These are phyloP conservation scores for Sporisorium exsertum DNA, from an alignment of 1,284 basidiomycete genomes.

Conservation along the genomic window DNA sequence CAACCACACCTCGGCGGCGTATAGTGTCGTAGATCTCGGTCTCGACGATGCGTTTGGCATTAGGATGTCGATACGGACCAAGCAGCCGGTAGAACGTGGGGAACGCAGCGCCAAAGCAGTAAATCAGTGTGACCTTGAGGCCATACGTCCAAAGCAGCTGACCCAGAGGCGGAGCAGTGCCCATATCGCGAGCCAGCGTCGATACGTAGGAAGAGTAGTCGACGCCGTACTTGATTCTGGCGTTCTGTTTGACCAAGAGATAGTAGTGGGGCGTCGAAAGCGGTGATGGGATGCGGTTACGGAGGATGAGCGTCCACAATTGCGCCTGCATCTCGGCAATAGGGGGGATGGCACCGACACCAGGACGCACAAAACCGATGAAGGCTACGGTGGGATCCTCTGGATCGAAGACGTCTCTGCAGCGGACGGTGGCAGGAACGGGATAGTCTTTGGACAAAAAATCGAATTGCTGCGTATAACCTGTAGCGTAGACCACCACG, in stretches of 20 bases:
- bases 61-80: conserved; percentile 72
- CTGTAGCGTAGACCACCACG: conserved; percentile 72
- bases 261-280: conserved; percentile 74
- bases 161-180: conserved; percentile 74
- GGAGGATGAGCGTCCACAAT: conserved; percentile 75
- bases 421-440: conserved; percentile 73
- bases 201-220: conserved; percentile 75
- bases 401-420: conserved; percentile 73
- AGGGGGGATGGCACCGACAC: conserved; percentile 76
- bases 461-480: conserved; percentile 72
- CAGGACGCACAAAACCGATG: conserved; percentile 77
- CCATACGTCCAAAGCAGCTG: conserved; percentile 74
- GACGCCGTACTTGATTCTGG: conserved; percentile 77
- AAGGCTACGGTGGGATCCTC: conserved; percentile 75
- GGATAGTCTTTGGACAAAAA: conserved; percentile 73
- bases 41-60: conserved; percentile 71
- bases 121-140: conserved; percentile 74
- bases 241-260: conserved; percentile 73
- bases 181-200: conserved; percentile 76
- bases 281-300: conserved; percentile 72
- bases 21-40: conserved; percentile 78
- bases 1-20: conserved; percentile 74
- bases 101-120: conserved; percentile 77
- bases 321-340: conserved; percentile 78
- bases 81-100: conserved; percentile 76